phyloP scores from a whole-genome alignment of 108 stramenopile genomes.

The Nannochloropsis oceanica region DNA sequence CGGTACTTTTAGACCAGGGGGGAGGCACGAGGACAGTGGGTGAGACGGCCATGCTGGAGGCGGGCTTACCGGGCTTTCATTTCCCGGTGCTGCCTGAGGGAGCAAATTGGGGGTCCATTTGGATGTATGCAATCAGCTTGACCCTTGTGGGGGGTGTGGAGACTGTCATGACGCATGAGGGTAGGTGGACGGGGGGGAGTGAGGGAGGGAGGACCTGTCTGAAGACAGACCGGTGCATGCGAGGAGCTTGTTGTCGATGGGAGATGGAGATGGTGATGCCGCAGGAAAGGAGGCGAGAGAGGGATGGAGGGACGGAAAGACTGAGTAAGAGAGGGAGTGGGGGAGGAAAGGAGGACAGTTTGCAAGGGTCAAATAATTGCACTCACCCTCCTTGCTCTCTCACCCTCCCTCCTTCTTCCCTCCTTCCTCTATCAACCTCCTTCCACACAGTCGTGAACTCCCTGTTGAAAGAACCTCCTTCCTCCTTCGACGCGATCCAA shows the following conservation, averaged over 20 bases:
- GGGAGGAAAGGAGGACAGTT: not conserved
- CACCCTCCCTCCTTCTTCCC: not conserved
- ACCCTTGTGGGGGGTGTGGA: not conserved
- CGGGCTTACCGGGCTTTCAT: not conserved
- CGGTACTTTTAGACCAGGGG: not conserved
- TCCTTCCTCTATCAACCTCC: not conserved
- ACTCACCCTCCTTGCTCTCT: not conserved
- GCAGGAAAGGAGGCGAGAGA: not conserved
- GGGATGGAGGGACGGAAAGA: not conserved
- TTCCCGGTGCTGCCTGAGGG: not conserved
- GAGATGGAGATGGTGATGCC: not conserved
- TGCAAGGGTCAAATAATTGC: too few relatives aligned
- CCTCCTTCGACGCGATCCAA: constrained; percentile 16
- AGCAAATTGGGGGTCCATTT: not conserved
- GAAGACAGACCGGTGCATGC: not conserved
- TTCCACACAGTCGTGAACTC: not conserved
- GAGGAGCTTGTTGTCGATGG: not conserved
- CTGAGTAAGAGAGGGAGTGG: not conserved
- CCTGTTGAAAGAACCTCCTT: not conserved
- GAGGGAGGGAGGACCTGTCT: not conserved
- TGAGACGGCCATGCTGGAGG: not conserved
- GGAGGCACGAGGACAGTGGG: not conserved
- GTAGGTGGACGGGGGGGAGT: not conserved
- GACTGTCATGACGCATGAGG: not conserved
- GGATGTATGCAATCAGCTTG: not conserved